Conservation (phyloP, 257 asterid genomes). For the Solanum virginianum region DNA sequence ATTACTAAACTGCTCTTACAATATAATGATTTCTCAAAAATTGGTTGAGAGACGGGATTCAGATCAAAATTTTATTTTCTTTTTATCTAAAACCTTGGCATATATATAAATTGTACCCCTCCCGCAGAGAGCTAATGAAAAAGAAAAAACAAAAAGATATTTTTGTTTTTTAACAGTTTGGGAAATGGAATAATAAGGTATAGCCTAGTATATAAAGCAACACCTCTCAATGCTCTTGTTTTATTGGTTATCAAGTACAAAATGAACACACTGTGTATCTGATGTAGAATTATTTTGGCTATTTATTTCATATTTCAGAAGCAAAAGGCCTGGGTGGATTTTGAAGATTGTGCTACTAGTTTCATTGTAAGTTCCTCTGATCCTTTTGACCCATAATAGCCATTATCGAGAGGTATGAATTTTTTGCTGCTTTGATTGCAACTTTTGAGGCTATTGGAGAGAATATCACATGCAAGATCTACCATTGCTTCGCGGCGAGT, state of each 20-base stretch:
- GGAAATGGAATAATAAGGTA: too few species aligned
- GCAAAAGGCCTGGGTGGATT: conserved; percentile 64
- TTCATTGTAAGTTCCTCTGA: conserved; percentile 44
- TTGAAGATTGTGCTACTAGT: conserved; percentile 43
- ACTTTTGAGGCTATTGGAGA: conserved; percentile 80
- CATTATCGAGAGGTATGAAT: conserved; percentile 56
- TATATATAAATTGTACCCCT: too few species aligned
- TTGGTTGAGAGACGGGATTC: too few species aligned
- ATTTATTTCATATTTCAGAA: conserved; percentile 24
- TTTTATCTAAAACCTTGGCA: too few species aligned
- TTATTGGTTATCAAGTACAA: neutral
- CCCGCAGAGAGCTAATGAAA: too few species aligned
- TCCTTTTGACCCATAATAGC: conserved; percentile 48
- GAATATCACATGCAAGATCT: conserved; percentile 36
- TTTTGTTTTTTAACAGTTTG: too few species aligned
- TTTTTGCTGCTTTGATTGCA: conserved; percentile 71
- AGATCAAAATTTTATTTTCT: too few species aligned
- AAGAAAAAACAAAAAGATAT: too few species aligned
- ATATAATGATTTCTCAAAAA: too few species aligned
- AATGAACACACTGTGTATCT: neutral
- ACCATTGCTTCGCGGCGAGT: conserved; percentile 67
- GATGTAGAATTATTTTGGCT: neutral
- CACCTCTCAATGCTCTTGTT: neutral
- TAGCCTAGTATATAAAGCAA: too few species aligned
- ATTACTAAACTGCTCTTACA: too few species aligned